These are phyloP conservation scores for Paramecium tetraurelia DNA, from an alignment of 73 alveolate species.

Conservation along the genomic window DNA sequence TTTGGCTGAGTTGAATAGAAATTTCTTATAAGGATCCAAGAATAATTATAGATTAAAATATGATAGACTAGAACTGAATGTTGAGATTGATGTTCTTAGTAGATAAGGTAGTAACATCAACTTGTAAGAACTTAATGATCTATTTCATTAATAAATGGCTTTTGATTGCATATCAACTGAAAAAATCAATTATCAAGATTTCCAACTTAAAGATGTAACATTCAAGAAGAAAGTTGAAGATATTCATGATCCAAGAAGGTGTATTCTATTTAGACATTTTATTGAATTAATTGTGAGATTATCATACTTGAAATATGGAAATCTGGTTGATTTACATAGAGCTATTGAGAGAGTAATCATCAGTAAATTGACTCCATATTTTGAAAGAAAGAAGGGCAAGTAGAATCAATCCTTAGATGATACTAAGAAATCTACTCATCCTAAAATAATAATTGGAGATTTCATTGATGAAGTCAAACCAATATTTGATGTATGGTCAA, in stretches of 20 bases:
- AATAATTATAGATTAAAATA: constrained; percentile 55
- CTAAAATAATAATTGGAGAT: background rate
- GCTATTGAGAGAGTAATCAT: constrained; percentile 44
- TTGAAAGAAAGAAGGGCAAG: constrained; percentile 54
- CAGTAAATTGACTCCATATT: constrained; percentile 30
- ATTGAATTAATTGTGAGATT: constrained; percentile 65
- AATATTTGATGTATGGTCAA: background rate
- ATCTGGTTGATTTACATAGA: constrained; percentile 57
- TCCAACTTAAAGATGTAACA: constrained; percentile 79
- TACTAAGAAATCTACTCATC: constrained; percentile 26
- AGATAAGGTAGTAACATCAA: constrained; percentile 49
- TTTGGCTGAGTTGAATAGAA: constrained; percentile 41
- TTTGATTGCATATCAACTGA: constrained; percentile 66
- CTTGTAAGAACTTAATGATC: constrained; percentile 45
- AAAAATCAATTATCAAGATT: constrained; percentile 62
- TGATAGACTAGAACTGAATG: constrained; percentile 36
- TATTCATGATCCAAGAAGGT: constrained; percentile 59
- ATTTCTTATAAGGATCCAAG: constrained; percentile 50
- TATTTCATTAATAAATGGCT: constrained; percentile 62
- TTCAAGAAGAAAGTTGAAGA: constrained; percentile 70
- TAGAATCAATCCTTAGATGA: constrained; percentile 15
- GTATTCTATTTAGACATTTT: constrained; percentile 63
- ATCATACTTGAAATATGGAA: constrained; percentile 62
- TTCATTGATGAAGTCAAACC: background rate
- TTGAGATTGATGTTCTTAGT: constrained; percentile 59